Evolutionary conservation across 1,284 basidiomycete species (phyloP).

Genomic region (Cryptococcus sp.): DNA sequence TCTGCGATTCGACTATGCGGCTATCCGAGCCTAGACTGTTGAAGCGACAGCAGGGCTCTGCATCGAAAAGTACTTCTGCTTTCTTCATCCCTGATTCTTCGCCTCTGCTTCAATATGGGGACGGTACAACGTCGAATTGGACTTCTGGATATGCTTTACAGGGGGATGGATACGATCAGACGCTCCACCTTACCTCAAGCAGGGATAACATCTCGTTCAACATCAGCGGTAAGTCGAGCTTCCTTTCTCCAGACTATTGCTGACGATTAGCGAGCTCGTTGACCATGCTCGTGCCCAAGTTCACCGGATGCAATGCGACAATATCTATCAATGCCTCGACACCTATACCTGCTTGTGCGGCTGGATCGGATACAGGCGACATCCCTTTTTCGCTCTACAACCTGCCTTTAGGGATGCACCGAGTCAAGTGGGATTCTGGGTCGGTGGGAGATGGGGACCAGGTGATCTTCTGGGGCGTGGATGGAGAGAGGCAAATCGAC

Average conservation of each 20-base stretch:
- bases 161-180: slow-evolving; percentile 29
- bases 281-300: slow-evolving; percentile 27
- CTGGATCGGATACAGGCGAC: slow-evolving; percentile 6
- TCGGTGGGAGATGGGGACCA: slow-evolving; percentile 10
- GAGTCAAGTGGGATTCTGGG: slow-evolving; percentile 19
- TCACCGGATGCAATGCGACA: slow-evolving; percentile 20
- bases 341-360: slow-evolving; percentile 25
- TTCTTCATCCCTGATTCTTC: slow-evolving; percentile 1
- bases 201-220: slow-evolving; percentile 16
- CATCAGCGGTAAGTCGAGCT: neutral
- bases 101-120: slow-evolving; percentile 1
- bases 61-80: neutral
- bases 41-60: too few species aligned
- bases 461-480: slow-evolving; percentile 33
- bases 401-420: slow-evolving; percentile 26
- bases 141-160: slow-evolving; percentile 26
- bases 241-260: neutral
- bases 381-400: slow-evolving; percentile 22
- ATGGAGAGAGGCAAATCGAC: slow-evolving; percentile 16
- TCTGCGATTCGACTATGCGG: too few species aligned
- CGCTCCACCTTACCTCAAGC: slow-evolving; percentile 21
- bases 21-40: too few species aligned
- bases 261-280: slow-evolving; percentile 19
- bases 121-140: slow-evolving; percentile 12
- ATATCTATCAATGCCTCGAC: slow-evolving; percentile 27